A percentile compares a stretch with the other conserved stretches of the same genome.
phyloP scores from a whole-genome alignment of 139 green algal genomes.

The Monoraphidium neglectum region DNA sequence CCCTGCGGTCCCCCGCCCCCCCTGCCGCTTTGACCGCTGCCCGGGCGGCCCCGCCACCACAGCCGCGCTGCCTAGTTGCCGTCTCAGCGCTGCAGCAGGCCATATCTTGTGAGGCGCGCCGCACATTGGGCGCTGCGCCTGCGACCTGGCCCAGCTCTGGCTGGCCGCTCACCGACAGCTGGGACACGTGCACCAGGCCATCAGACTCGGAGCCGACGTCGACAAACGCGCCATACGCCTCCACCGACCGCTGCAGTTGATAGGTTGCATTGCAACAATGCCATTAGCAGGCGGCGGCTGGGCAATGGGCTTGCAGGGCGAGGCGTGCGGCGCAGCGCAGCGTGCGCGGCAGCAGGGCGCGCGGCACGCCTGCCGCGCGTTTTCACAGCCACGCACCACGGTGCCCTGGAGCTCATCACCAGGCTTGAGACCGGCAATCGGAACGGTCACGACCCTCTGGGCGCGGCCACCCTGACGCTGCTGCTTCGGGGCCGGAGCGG shows the following conservation, averaged over 20 bases:
- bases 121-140: no score
- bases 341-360: not conserved
- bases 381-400: conserved; percentile 45
- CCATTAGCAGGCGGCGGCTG: no score
- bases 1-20: no score
- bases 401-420: conserved; percentile 53
- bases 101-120: no score
- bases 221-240: conserved; percentile 93
- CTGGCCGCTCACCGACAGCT: conserved; percentile 71
- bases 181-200: conserved; percentile 95
- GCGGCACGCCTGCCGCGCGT: not conserved
- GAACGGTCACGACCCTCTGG: conserved; percentile 6
- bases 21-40: no score
- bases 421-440: conserved; percentile 38
- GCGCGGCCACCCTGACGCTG: not conserved
- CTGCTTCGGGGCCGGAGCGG: not conserved
- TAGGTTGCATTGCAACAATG: not conserved
- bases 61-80: no score
- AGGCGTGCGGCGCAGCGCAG: not conserved
- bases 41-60: no score
- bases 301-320: no score
- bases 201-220: conserved; percentile 84
- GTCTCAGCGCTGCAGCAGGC: no score
- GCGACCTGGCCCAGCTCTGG: no score
- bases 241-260: conserved; percentile 48